Percentiles rank a stretch among this genome's conserved stretches.
These are phyloP conservation scores for Nannochloris sp. DNA, from an alignment of 139 green algal genomes.

Conservation along the genomic window DNA sequence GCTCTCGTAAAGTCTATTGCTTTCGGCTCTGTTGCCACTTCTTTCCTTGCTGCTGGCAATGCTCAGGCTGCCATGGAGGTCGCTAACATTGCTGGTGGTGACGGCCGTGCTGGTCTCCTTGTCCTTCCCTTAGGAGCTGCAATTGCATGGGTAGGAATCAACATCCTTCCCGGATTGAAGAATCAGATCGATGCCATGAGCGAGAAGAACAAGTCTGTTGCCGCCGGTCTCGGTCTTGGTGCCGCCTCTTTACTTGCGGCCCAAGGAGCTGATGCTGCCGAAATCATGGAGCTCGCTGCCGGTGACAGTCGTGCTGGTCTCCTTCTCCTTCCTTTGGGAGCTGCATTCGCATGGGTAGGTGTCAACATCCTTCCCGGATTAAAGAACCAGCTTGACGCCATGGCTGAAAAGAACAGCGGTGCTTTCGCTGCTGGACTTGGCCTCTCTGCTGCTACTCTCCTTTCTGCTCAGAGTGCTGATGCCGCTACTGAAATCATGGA, in stretches of 20 bases:
- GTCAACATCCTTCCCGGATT: slow-evolving; percentile 25
- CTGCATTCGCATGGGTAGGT: slow-evolving; percentile 17
- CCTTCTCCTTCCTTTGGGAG: slow-evolving; percentile 10
- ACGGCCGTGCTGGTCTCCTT: slow-evolving; percentile 23
- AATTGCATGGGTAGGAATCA: slow-evolving; percentile 8
- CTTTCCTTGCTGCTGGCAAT: slow-evolving; percentile 31
- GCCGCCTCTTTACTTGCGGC: slow-evolving; percentile 34
- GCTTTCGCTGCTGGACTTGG: neutral
- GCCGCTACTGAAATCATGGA: slow-evolving; percentile 63
- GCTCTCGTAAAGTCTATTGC: slow-evolving; percentile 8
- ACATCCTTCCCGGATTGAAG: slow-evolving; percentile 15
- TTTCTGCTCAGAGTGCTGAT: slow-evolving; percentile 40
- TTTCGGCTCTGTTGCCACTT: slow-evolving; percentile 18
- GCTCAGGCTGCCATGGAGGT: slow-evolving; percentile 40
- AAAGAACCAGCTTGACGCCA: slow-evolving; percentile 20
- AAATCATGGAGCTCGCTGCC: slow-evolving; percentile 61
- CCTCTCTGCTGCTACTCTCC: slow-evolving; percentile 15
- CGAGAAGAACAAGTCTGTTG: slow-evolving; percentile 10
- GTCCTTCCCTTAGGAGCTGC: slow-evolving; percentile 1
- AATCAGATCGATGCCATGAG: slow-evolving; percentile 11
- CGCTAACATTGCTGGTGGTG: slow-evolving; percentile 28
- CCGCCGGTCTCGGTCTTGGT: slow-evolving; percentile 29
- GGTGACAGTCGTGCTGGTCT: slow-evolving; percentile 17
- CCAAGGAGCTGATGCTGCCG: slow-evolving; percentile 52
- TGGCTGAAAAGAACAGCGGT: slow-evolving; percentile 11